Evolutionary conservation across 768 basidiomycete genomes (phyloP), one percentile per base, ranked within the genome.

Genomic region (Mycena epipterygia): DNA sequence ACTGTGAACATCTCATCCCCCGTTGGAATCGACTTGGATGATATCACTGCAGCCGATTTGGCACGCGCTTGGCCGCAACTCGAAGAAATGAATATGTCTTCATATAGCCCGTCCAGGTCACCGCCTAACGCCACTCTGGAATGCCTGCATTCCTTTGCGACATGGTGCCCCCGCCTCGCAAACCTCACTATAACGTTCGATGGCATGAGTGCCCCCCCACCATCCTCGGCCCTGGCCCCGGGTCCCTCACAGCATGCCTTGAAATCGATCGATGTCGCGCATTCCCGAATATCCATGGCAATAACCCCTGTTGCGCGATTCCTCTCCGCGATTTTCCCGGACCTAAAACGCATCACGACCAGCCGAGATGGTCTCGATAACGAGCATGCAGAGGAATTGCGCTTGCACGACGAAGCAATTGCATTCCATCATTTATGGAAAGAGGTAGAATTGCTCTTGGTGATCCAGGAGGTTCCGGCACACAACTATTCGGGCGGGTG

Each of bases 391-490:
- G 53, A 65, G 21, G 53, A 56, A 25, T 29, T 55, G 63, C 1
- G 6, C 29, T 46, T 46, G 42, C 19, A 56, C 25, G 55, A 14
- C 19, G 64, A 65, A 46, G 64, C 32, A 30, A 48, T 65, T 57
- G 41, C 13, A 35, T 42, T 65, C 53, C 52, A 65, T 57, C 0
- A 57, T 48, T 23, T 35, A 35, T 65, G 64, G 64, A 65, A 65
- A 48, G 53, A 65, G 64, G 64, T 65, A 53, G 49, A 63, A 41
- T 63, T 53, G 37, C 49, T 52, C 61, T 62, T 62, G 48, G 61
- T 62, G 61, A 62, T 62, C 61, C 37, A 62, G 46, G 59, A 48
- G 51, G 51, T 19, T 53, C 52, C 52, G 21, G 25, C 48, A 16
- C n/a, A 48, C 44, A 21, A 33, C 21, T 17, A 41, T 41, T 62